These are phyloP conservation scores for Microascus cirrosus DNA, from an alignment of 2,329 filamentous ascomycete species.

Conservation along the genomic window DNA sequence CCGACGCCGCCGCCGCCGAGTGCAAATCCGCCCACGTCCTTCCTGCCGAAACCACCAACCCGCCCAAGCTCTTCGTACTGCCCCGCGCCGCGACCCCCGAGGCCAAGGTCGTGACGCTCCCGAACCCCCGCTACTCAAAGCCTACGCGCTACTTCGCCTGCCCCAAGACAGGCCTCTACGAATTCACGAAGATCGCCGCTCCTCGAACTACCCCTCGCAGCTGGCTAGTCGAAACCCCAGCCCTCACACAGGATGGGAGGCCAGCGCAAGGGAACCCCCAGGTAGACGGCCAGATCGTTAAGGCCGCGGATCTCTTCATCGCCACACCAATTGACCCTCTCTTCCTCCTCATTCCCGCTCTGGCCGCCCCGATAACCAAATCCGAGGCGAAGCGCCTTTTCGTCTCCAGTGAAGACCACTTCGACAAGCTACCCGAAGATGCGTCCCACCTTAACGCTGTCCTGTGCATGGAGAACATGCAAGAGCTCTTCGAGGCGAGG, in stretches of 20 bases:
- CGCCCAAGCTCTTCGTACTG: slow-evolving; percentile 48
- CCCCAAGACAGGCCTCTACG: slow-evolving; percentile 50
- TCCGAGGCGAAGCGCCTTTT: slow-evolving; percentile 48
- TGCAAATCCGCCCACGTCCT: slow-evolving; percentile 29
- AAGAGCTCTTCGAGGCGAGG: slow-evolving; percentile 46
- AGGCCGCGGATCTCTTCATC: slow-evolving; percentile 64
- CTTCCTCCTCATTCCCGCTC: slow-evolving; percentile 69
- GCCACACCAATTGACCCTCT: slow-evolving; percentile 76
- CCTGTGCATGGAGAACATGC: slow-evolving; percentile 34
- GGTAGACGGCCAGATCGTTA: slow-evolving; percentile 36
- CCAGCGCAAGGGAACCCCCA: not conserved
- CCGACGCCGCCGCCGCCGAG: slow-evolving; percentile 15
- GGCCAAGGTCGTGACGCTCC: slow-evolving; percentile 47
- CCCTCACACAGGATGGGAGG: not conserved
- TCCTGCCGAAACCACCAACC: slow-evolving; percentile 24
- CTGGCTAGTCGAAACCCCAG: slow-evolving; percentile 42
- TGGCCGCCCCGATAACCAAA: slow-evolving; percentile 33
- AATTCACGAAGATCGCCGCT: slow-evolving; percentile 48
- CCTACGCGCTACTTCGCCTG: slow-evolving; percentile 52
- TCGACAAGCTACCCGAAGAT: slow-evolving; percentile 47
- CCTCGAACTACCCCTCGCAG: slow-evolving; percentile 45
- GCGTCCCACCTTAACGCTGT: slow-evolving; percentile 49
- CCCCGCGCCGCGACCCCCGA: slow-evolving; percentile 41
- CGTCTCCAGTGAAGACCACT: slow-evolving; percentile 58
- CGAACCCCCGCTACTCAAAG: slow-evolving; percentile 43